Base-by-base conservation (phyloP, 1,139 yeast genomes). In the Taphrina communis region DNA sequence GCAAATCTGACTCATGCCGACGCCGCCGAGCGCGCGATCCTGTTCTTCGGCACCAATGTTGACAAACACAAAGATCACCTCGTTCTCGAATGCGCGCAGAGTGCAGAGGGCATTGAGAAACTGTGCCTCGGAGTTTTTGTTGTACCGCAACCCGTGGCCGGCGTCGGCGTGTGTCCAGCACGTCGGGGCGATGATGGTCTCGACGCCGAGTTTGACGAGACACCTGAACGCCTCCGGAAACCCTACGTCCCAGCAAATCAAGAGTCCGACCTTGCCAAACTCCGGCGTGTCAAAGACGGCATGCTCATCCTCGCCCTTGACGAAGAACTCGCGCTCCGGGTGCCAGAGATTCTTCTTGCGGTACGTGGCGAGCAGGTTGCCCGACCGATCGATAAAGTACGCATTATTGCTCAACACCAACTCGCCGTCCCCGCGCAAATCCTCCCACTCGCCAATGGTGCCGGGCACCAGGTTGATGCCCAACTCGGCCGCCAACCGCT, bases 271-370 rank as follows among this genome's bases (percentile, higher is more conserved):
- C 46, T 62, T 66, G 31, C 74, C 74, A 59, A 72, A 71, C 61
- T 72, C 73, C 19, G 50, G 61, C 38, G 74, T 72, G n/a, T 71
- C 69, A 50, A 72, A 71, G 36, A 67, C 72, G 9, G 59, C 19
- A 38, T 72, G 74, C 1, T 66, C 66, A 36, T 57, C 72, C 8
- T 21, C 42, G 17, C 74, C 74, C 50, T 71, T 71, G 42, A 57
- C 48, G 53, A 70, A 72, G 19, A 46, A 44, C 17, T 67, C 68
- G 5, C 74, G 69, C 65, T 72, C 74, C 4, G 73, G 55, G 50
- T 71, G 73, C 74, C 74, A 72, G 35, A 72, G 41, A 50, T 72
- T 72, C 56, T 70, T 70, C 62, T 72, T 72, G 66, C 69, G 69
- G 67, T 72, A 72, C n/a, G 57, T 39, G 50, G 70, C 72, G 3